Percentiles rank a stretch among this genome's conserved stretches.
Evolutionary conservation across 345 rosid genomes (phyloP).

Genomic region (Eucalyptus tenuipes): DNA sequence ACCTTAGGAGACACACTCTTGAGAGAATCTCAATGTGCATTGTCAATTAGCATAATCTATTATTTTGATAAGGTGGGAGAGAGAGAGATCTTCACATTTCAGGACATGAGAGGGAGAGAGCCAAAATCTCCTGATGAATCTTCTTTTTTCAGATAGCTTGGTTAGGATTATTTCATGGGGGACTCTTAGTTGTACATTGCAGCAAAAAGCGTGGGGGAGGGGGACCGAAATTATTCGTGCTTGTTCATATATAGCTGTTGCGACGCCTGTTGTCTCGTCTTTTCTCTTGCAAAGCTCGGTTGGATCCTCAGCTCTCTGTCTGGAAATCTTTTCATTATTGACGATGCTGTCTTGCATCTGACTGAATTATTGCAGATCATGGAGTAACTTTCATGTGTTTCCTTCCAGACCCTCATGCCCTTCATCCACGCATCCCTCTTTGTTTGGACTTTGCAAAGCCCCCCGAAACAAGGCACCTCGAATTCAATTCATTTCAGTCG

Average conservation of each 20-base stretch:
- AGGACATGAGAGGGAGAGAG: neutral
- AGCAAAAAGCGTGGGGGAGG: neutral
- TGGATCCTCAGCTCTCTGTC: neutral
- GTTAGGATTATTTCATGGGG: neutral
- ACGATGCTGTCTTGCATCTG: neutral
- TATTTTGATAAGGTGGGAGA: neutral
- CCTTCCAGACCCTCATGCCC: neutral
- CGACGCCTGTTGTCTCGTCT: neutral
- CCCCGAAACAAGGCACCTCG: neutral
- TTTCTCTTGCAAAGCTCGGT: neutral
- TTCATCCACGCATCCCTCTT: neutral
- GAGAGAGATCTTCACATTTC: neutral
- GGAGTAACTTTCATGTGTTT: neutral
- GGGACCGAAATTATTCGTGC: neutral
- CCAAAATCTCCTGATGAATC: slow-evolving; percentile 3
- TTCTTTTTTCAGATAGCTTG: neutral
- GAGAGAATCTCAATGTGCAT: slow-evolving; percentile 20
- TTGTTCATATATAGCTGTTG: neutral
- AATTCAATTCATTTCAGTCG: neutral
- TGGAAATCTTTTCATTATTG: neutral
- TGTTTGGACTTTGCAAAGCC: neutral
- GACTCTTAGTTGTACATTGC: neutral
- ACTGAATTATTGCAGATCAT: neutral
- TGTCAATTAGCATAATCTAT: slow-evolving; percentile 16
- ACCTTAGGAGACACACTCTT: neutral